phyloP scores from a whole-genome alignment of 2,329 filamentous ascomycete species.

The Pseudogymnoascus sp. region DNA sequence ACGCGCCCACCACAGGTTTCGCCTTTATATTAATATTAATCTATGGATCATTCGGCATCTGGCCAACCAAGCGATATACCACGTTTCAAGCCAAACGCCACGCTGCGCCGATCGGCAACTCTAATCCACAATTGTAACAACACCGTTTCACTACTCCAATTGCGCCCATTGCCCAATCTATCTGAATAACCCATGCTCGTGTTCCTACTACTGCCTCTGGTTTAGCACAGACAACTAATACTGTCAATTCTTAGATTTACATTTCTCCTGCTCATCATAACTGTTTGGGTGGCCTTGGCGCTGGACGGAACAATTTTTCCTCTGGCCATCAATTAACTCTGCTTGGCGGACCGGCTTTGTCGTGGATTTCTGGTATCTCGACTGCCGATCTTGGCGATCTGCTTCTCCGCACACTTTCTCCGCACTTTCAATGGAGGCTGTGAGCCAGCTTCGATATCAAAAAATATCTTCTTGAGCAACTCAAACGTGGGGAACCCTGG shows the following conservation, averaged over 20 bases:
- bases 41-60: neutral
- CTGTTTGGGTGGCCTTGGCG: neutral
- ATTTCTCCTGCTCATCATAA: conserved; percentile 2
- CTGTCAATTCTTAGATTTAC: neutral
- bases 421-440: neutral
- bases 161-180: neutral
- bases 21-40: conserved; percentile 6
- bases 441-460: neutral
- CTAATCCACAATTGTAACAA: conserved; percentile 8
- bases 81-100: neutral
- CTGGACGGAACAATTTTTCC: neutral
- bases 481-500: conserved; percentile 5
- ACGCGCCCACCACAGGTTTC: neutral
- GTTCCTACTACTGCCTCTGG: neutral
- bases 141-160: conserved; percentile 1
- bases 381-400: conserved; percentile 5
- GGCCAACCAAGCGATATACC: neutral
- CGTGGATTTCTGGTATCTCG: neutral
- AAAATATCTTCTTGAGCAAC: conserved; percentile 3
- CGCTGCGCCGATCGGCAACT: neutral
- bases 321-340: neutral
- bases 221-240: neutral
- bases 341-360: neutral
- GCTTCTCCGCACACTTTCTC: neutral
- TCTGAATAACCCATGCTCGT: neutral